Conservation (phyloP, 2,329 filamentous ascomycete species). For the Zalaria obscura region DNA sequence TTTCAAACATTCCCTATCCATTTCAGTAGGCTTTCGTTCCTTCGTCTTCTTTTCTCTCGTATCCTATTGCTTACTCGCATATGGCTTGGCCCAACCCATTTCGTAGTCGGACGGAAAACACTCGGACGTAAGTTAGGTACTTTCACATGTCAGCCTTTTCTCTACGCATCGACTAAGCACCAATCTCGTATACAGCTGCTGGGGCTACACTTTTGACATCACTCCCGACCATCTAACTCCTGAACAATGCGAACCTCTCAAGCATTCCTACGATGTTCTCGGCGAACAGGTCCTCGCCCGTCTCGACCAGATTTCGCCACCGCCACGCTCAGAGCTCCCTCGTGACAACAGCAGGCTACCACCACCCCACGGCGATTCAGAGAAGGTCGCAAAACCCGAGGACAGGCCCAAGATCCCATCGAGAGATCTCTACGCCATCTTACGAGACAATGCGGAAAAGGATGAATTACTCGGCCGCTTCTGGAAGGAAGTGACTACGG, state of each 20-base stretch:
- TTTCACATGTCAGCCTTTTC: constrained; percentile 8
- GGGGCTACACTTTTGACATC: constrained; percentile 58
- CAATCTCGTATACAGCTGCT: constrained; percentile 25
- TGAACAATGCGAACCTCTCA: constrained; percentile 45
- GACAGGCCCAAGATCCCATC: constrained; percentile 18
- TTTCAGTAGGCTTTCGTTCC: too few relatives aligned
- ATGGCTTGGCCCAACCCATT: constrained; percentile 33
- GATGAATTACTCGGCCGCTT: constrained; percentile 44
- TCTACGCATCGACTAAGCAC: background rate
- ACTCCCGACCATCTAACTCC: constrained; percentile 48
- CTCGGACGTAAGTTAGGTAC: constrained; percentile 21
- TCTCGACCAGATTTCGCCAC: constrained; percentile 47
- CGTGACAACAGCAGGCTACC: constrained; percentile 18
- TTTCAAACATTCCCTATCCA: too few relatives aligned
- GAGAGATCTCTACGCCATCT: constrained; percentile 49
- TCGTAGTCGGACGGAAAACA: constrained; percentile 26
- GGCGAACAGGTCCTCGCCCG: constrained; percentile 51
- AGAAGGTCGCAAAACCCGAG: constrained; percentile 4
- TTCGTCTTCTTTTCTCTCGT: too few relatives aligned
- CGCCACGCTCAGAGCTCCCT: constrained; percentile 21
- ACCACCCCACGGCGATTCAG: constrained; percentile 6
- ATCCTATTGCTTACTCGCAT: background rate
- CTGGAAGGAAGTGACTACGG: constrained; percentile 51
- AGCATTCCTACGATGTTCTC: constrained; percentile 53
- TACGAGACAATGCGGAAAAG: constrained; percentile 42